phyloP scores from a whole-genome alignment of 2,329 filamentous ascomycete genomes.

The Botrytis byssoidea region DNA sequence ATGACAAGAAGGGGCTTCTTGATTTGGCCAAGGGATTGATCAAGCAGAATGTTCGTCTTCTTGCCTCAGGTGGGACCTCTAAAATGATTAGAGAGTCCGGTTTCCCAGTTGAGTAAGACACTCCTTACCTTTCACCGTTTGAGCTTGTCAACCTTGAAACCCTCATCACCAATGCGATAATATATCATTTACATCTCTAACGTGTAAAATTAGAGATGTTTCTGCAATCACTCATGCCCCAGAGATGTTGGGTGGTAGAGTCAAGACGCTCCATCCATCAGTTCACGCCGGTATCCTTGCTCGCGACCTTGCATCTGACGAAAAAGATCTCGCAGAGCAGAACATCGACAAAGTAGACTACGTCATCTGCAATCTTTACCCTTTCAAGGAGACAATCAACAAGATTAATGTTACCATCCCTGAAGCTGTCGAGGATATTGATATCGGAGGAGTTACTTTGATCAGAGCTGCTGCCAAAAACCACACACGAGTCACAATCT shows the following conservation, averaged over 20 bases:
- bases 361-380: slow-evolving; percentile 97
- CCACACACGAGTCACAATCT: slow-evolving; percentile 90
- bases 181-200: not conserved
- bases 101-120: slow-evolving; percentile 82
- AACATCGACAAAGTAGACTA: slow-evolving; percentile 95
- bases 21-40: slow-evolving; percentile 89
- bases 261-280: slow-evolving; percentile 95
- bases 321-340: slow-evolving; percentile 93
- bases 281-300: slow-evolving; percentile 81
- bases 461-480: slow-evolving; percentile 98
- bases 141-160: not conserved
- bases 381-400: slow-evolving; percentile 96
- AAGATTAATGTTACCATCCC: slow-evolving; percentile 96
- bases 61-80: slow-evolving; percentile 92
- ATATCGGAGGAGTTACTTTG: slow-evolving; percentile 95
- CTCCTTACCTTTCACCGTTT: slow-evolving; percentile 43
- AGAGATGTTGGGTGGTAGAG: slow-evolving; percentile 89
- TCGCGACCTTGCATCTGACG: slow-evolving; percentile 88
- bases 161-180: not conserved
- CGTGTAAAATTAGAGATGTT: slow-evolving; percentile 67
- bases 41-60: slow-evolving; percentile 84
- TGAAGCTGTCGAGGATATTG: slow-evolving; percentile 97
- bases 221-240: slow-evolving; percentile 95
- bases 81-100: slow-evolving; percentile 96
- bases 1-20: slow-evolving; percentile 94